Base-by-base conservation (phyloP, 768 basidiomycete genomes). In the Hemileccinum impolitum region DNA sequence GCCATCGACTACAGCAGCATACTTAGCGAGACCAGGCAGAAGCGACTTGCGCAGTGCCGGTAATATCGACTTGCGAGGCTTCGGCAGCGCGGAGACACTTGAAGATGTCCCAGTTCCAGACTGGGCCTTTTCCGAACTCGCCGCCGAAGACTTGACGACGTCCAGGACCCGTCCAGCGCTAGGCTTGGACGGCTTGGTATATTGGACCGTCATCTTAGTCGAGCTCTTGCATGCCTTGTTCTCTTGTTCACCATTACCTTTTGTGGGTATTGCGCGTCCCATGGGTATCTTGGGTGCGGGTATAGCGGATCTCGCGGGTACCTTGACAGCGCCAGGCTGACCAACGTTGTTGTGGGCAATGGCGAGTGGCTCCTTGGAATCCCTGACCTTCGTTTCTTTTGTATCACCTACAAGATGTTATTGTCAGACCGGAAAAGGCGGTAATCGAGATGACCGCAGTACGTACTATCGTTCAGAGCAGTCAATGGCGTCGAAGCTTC, bases 1-100 rank as follows among this genome's bases (percentile, higher is more conserved):
- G n/a, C 48, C 45, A 47, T 43, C 32, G n/a, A 18, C 21, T 37
- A 4, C 30, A 15, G 26, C 45, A 41, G 4, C 28, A 8, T 30
- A 36, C 43, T 46, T 41, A 9, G 45, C 31, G n/a, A 25, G 30
- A 39, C 26, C 26, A 12, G 43, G 47, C 18, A 45, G 26, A 43
- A 21, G 31, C 8, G 45, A 36, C 38, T 40, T 51, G 44, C 42
- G 43, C 15, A 53, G 48, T 21, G 37, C 43, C 19, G 45, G 52
- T 21, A 65, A 19, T 48, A 45, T 54, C 45, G 52, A 54, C 41
- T 11, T 42, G 52, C 37, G 54, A 42, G 38, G 40, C 37, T 50
- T 45, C 9, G 34, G 34, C 14, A 43, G 8, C 3, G 42, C 48
- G 39, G 52, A 45, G 11, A 26, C 18, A 28, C 39, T 42, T 6